Base-by-base conservation (phyloP, 2,329 filamentous ascomycete species). In the Penicillium nordicum region DNA sequence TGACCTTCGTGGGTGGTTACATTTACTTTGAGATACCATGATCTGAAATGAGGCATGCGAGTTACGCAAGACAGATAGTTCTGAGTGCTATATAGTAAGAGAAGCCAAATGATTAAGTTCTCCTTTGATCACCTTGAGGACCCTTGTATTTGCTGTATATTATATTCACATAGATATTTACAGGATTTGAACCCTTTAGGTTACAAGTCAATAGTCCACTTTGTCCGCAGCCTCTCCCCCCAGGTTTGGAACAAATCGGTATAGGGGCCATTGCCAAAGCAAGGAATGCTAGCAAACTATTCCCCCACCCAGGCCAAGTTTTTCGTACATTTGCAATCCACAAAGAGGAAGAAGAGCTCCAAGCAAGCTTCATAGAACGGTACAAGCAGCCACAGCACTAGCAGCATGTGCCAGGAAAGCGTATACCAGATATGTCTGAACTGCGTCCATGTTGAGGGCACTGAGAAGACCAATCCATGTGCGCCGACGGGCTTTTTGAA, bases 31-130 rank as follows among this genome's bases (percentile, higher is more conserved):
- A 48, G 43, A 53, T 53, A 53, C 50, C 18, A 50, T 43, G 18
- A 40, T 55, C 32, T 38, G 23, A 23, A 32, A 55, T 55, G 53
- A 51, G 16, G 37, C 32, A 45, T 55, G 16, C 38, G 47, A 37
- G 29, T 11, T 53, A 32, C 14, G n/a, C 27, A 25, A 29, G 25
- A 29, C 34, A 41, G 27, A 30, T 29, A 23, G 18, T 42, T 27
- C 9, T n/a, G 18, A 21, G 36, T 40, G 12, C n/a, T 12, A 27
- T 5, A 29, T 5, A 29, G 36, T 38, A 40, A 29, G 21, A 21
- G 34, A 49, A 40, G 11, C n/a, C 5, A 30, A 21, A 21, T 1
- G 18, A 23, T 32, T 32, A 14, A 23, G 8, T 21, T 30, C 7
- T 32, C 6, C n/a, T 32, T 45, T 45, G n/a, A 29, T 11, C 21